Conservation (phyloP, 495 filamentous ascomycete species). For the Neurospora africana region DNA sequence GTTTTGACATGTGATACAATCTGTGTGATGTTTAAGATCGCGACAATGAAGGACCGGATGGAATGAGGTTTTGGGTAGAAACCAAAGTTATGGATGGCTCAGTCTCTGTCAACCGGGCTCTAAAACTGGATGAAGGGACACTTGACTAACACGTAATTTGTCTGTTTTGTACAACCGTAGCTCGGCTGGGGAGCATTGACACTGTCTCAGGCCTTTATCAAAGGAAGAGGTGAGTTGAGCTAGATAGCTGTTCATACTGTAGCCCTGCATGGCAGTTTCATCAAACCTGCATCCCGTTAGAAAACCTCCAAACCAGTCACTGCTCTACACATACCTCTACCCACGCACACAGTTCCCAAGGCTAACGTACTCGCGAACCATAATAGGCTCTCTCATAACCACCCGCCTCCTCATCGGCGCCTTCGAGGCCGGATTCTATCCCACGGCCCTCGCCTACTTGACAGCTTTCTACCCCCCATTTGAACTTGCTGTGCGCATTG, state of each 20-base stretch:
- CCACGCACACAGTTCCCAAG: not conserved
- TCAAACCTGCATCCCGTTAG: not conserved
- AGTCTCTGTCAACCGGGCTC: not conserved
- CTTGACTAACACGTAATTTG: not conserved
- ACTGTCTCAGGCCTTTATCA: slow-evolving; percentile 29
- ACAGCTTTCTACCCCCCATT: slow-evolving; percentile 45
- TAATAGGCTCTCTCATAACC: slow-evolving; percentile 6
- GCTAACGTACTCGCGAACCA: not conserved
- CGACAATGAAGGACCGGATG: not conserved
- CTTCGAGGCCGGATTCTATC: slow-evolving; percentile 42
- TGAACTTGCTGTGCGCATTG: slow-evolving; percentile 43
- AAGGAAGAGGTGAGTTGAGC: slow-evolving; percentile 23
- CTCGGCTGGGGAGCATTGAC: slow-evolving; percentile 44
- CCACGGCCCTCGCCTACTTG: slow-evolving; percentile 42
- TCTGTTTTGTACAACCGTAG: slow-evolving; percentile 4
- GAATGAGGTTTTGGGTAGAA: not conserved
- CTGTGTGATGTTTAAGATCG: not conserved
- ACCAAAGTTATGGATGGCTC: slow-evolving; percentile 1
- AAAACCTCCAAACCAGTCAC: not conserved
- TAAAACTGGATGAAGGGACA: not conserved
- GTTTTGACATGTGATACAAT: not conserved
- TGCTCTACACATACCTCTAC: not conserved
- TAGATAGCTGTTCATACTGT: slow-evolving; percentile 1
- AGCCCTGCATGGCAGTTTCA: slow-evolving; percentile 11
- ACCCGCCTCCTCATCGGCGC: slow-evolving; percentile 14